phyloP scores from a whole-genome alignment of 768 basidiomycete genomes.

The Suillus fuscotomentosus region DNA sequence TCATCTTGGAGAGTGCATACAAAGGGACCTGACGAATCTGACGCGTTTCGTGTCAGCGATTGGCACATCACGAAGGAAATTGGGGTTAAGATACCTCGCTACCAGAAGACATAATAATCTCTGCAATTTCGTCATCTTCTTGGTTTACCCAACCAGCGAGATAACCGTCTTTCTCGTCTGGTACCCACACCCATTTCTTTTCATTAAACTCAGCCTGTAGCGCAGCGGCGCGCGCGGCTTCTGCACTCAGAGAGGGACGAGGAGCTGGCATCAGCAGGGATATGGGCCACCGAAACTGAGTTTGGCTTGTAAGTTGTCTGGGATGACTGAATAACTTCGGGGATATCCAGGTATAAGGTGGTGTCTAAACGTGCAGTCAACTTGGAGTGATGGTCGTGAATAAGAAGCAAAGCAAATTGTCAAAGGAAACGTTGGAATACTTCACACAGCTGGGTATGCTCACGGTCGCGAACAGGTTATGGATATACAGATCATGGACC shows the following conservation, averaged over 20 bases:
- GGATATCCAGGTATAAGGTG: constrained; percentile 1
- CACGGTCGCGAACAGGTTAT: background rate
- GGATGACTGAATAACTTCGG: background rate
- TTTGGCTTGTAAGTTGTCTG: background rate
- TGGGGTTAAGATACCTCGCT: constrained; percentile 61
- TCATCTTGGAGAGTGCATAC: constrained; percentile 91
- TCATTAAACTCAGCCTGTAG: constrained; percentile 96
- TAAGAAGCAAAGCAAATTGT: background rate
- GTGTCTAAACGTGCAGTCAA: background rate
- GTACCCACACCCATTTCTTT: constrained; percentile 99
- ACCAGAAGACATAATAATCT: constrained; percentile 81
- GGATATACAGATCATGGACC: background rate
- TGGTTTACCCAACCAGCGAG: constrained; percentile 91
- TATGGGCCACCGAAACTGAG: background rate
- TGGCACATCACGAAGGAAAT: background rate
- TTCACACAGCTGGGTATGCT: background rate
- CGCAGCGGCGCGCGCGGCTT: constrained; percentile 81
- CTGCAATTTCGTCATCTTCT: constrained; percentile 79
- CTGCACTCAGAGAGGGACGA: constrained; percentile 52
- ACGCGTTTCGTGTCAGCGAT: constrained; percentile 2
- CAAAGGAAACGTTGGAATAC: background rate
- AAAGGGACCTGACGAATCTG: constrained; percentile 71
- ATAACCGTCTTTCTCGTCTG: constrained; percentile 90
- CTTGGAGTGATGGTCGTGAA: constrained; percentile 1
- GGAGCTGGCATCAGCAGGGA: constrained; percentile 43